Evolutionary conservation across 345 rosid genomes (phyloP), one percentile per base, ranked within the genome.

Genomic region (Lumnitzera racemosa): DNA sequence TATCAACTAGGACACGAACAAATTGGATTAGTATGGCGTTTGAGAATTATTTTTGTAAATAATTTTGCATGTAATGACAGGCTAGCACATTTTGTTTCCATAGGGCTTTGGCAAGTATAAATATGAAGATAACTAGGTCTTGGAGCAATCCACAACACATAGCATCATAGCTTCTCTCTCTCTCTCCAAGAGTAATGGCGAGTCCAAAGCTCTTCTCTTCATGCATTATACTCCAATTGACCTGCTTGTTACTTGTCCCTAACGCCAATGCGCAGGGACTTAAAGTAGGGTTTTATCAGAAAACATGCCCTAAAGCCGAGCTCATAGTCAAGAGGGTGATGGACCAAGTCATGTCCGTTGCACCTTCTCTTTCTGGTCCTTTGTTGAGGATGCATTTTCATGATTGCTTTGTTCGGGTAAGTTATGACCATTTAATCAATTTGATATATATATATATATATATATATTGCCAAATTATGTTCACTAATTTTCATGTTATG

Each of bases 341-440:
- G 12, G 12, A 5, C 17, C 52, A 72, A 14, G 75, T 73, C 50
- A 47, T 88, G 47, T 70, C 74, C 1, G 72, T 64, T 0, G 81
- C 79, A 11, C 80, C 80, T 3, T 60, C 84, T 10, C 73, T 86
- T 15, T 80, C 80, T 16, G 88, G 73, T 16, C 86, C 94, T 53
- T 53, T 89, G 67, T 57, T 91, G 43, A 76, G 98, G 63, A 65
- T 89, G 88, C 81, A 80, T 60, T 89, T 91, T 51, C 96, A 91
- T 31, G 98, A 91, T 56, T 91, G 96, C 56, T 89, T 88, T 41
- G 86, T 89, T 13, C 49, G 82, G 72, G 96, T 91, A 76, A 9
- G 56, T 27, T 27, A 16, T 43, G 16, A 13, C 8, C 12, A 25
- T 23, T 14, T 50, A 0, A 1, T 31, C 0, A 15, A 11, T 4